Conservation (phyloP, 108 stramenopile species). For the Nannochloropsis salina region DNA sequence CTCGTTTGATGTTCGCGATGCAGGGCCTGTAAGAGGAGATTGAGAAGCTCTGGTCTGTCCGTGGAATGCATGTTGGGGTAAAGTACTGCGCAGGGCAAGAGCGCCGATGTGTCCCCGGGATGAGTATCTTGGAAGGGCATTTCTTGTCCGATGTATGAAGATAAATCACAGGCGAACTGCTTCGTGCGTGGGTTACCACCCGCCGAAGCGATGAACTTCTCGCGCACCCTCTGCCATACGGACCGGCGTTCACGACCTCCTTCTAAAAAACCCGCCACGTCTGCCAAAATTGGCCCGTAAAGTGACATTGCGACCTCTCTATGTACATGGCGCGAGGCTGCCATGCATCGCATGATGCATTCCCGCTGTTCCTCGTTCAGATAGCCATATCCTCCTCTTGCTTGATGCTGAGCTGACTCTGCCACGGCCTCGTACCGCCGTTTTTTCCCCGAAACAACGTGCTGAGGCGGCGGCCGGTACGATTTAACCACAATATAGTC, state of each 20-base stretch:
- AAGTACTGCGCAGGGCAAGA: not conserved
- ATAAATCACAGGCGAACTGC: not conserved
- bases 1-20: not conserved
- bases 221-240: not conserved
- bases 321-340: not conserved
- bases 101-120: not conserved
- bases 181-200: not conserved
- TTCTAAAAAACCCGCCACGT: not conserved
- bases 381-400: not conserved
- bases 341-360: slow-evolving; percentile 4
- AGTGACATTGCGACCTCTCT: not conserved
- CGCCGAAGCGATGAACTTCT: not conserved
- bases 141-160: not conserved
- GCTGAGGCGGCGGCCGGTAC: not conserved
- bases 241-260: not conserved
- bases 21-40: not conserved
- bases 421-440: slow-evolving; percentile 6
- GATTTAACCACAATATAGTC: not conserved
- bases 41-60: not conserved
- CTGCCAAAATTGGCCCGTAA: not conserved
- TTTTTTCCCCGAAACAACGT: not conserved
- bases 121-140: not conserved
- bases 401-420: not conserved
- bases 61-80: slow-evolving; percentile 13
- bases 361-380: slow-evolving; percentile 17